These are phyloP conservation scores for Scutellaria baicalensis DNA, from an alignment of 257 asterid species.

Conservation along the genomic window DNA sequence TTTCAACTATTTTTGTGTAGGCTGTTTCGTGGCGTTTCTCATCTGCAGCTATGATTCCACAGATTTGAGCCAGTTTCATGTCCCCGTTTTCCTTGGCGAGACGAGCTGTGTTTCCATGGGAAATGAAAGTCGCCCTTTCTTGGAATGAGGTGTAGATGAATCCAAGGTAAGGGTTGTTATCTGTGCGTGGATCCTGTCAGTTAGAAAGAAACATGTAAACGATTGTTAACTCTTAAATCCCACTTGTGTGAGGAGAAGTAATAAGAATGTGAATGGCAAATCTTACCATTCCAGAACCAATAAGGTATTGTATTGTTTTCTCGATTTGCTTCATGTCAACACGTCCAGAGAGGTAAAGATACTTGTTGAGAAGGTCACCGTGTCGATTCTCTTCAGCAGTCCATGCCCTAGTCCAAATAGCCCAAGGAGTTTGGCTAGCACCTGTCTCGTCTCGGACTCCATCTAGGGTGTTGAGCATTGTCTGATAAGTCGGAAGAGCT, in stretches of 20 bases:
- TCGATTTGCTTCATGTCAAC: constrained; percentile 56
- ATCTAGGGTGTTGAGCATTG: constrained; percentile 54
- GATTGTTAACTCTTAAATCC: background rate
- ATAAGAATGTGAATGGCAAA: background rate
- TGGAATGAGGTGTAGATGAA: constrained; percentile 61
- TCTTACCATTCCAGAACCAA: constrained; percentile 57
- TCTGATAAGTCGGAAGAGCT: constrained; percentile 58
- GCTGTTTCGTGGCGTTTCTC: constrained; percentile 61
- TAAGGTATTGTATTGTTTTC: constrained; percentile 47
- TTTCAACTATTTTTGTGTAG: constrained; percentile 47
- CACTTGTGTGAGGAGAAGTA: background rate
- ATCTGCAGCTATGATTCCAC: constrained; percentile 56
- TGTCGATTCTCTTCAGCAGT: constrained; percentile 64
- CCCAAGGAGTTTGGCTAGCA: constrained; percentile 57
- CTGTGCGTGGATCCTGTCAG: constrained; percentile 46
- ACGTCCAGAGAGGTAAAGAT: constrained; percentile 52
- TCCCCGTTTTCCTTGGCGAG: constrained; percentile 52
- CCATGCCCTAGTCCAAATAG: constrained; percentile 62
- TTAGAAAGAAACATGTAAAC: background rate
- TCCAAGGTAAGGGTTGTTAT: constrained; percentile 57
- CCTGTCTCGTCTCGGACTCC: constrained; percentile 53
- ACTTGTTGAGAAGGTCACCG: constrained; percentile 53
- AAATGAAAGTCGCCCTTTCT: constrained; percentile 52
- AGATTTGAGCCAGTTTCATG: constrained; percentile 48
- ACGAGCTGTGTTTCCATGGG: constrained; percentile 61